Evolutionary conservation across 805 yeast genomes (phyloP), one percentile per base, ranked within the genome.

Genomic region (Saccharomyces cerevisiae): DNA sequence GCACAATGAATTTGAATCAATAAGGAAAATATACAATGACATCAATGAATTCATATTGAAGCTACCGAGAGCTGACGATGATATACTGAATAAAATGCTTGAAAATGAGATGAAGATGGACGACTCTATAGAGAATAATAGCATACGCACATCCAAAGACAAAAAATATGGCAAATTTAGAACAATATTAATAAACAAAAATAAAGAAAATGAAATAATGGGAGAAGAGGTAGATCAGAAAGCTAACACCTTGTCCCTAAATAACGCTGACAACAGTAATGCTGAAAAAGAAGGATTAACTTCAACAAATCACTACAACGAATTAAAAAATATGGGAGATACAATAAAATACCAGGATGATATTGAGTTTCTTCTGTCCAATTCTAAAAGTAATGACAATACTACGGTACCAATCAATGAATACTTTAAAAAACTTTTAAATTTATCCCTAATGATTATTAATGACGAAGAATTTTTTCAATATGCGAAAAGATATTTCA

Each of bases 301-400:
- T 11, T 31, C 54, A n/a, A 57, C 59, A 26, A 27, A 48, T 32
- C 65, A 66, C 51, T 63, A 59, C 48, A 64, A 64, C 49, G 70
- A 67, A 51, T 53, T 68, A 49, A 64, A 58, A 51, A 63, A 62
- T 31, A 61, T 66, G 53, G 80, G 80, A 2, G 64, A 65, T 26
- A 62, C 63, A 14, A 55, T 70, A 1, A 69, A 70, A 52, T 68
- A 59, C 48, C 61, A 61, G 47, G 75, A 73, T 51, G 76, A 74
- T 31, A 55, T 70, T 32, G 72, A 65, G n/a, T 73, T 72, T 52
- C 51, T 73, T 5, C 36, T 66, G 1, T 67, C 62, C 11, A 55
- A 51, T n/a, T 50, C 62, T 4, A 51, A 41, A 8, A 47, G 28
- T 9, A 24, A 52, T 31, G 41, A 53, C 14, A 26, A 30, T 26